Conservation (phyloP, 495 filamentous ascomycete species). For the Haplographium delicatum region DNA sequence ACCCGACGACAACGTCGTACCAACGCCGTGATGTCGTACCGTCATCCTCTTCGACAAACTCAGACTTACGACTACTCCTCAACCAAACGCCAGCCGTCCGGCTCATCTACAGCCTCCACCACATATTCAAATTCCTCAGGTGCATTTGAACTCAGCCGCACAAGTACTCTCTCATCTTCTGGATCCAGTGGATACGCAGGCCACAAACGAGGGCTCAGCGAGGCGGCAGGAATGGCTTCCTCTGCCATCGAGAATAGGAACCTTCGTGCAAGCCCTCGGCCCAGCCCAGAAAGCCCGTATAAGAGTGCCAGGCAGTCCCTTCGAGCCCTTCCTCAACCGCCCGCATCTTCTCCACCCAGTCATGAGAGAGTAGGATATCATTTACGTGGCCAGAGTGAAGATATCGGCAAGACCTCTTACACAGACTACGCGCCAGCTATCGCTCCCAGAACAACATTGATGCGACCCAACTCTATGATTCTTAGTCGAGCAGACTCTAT, state of each 20-base stretch:
- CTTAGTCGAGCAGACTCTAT: conserved; percentile 46
- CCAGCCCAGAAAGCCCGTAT: conserved; percentile 53
- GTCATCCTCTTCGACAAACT: conserved; percentile 55
- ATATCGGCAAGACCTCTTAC: conserved; percentile 38
- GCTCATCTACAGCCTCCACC: conserved; percentile 71
- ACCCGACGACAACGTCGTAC: not conserved
- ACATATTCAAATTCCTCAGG: conserved; percentile 67
- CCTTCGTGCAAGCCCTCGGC: conserved; percentile 26
- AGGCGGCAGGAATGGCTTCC: conserved; percentile 46
- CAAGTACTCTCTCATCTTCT: conserved; percentile 73
- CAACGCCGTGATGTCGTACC: conserved; percentile 42
- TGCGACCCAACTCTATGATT: conserved; percentile 50
- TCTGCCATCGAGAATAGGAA: conserved; percentile 22
- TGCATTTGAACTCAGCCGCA: conserved; percentile 60
- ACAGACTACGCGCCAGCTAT: conserved; percentile 30
- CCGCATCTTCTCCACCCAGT: conserved; percentile 41
- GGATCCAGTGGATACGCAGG: conserved; percentile 58
- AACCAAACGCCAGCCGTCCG: conserved; percentile 69
- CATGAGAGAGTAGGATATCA: conserved; percentile 9
- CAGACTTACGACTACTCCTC: conserved; percentile 57
- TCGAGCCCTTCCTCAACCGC: conserved; percentile 68
- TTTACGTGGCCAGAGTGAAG: conserved; percentile 41
- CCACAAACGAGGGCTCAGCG: conserved; percentile 75
- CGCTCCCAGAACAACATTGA: conserved; percentile 17
- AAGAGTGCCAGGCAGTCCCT: conserved; percentile 70